Percentiles rank a stretch among this genome's conserved stretches.
These are phyloP conservation scores for Blastomyces gilchristii DNA, from an alignment of 2,329 filamentous ascomycete species.

Conservation along the genomic window DNA sequence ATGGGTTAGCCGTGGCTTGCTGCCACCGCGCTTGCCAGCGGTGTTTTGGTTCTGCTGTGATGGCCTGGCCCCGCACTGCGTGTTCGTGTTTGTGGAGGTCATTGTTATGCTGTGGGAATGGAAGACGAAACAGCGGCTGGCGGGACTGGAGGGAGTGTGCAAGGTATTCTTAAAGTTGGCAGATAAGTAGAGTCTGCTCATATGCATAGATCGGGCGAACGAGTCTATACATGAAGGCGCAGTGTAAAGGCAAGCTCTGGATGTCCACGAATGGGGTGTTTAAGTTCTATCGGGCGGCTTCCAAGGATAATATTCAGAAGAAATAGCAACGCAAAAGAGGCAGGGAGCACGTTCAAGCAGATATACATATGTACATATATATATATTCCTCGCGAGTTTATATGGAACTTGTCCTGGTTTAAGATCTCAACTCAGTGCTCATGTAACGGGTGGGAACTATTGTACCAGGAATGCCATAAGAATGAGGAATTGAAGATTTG, in stretches of 20 bases:
- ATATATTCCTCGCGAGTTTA: neutral
- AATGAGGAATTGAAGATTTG: neutral
- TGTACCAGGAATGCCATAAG: neutral
- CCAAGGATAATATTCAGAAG: neutral
- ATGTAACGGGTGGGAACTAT: neutral
- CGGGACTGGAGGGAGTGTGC: neutral
- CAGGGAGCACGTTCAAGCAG: neutral
- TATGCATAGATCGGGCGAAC: neutral
- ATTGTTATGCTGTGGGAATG: slow-evolving; percentile 7
- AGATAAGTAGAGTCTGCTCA: neutral
- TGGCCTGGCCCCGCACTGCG: neutral
- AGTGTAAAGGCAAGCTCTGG: neutral
- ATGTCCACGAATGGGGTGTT: neutral
- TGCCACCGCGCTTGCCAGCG: slow-evolving; percentile 9
- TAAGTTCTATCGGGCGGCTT: neutral
- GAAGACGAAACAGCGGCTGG: neutral
- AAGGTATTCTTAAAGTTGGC: neutral
- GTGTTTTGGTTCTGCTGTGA: slow-evolving; percentile 9
- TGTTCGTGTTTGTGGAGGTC: slow-evolving; percentile 6
- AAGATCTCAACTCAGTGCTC: neutral
- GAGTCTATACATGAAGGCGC: neutral
- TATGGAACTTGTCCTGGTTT: neutral
- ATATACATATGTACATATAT: neutral
- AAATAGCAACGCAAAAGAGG: neutral
- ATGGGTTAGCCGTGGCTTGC: slow-evolving; percentile 31